phyloP scores from a whole-genome alignment of 371 early-diverging fungal genomes.

The Umbelopsis sp. region DNA sequence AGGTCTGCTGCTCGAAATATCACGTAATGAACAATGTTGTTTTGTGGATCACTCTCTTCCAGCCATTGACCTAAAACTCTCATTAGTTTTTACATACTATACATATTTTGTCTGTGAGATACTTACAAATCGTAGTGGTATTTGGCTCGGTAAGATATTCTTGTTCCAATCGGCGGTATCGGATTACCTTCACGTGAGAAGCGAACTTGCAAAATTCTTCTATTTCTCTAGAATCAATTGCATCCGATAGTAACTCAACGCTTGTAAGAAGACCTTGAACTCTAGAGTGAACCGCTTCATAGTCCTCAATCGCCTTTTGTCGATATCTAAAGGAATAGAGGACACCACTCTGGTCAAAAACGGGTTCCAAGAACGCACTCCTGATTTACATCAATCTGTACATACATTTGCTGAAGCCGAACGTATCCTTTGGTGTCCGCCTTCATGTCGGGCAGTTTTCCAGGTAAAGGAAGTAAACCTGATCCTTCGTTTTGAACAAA shows the following conservation, averaged over 20 bases:
- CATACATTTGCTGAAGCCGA: constrained; percentile 79
- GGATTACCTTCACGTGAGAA: constrained; percentile 63
- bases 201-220: constrained; percentile 88
- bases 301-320: constrained; percentile 78
- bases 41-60: constrained; percentile 50
- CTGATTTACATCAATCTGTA: constrained; percentile 1
- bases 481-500: constrained; percentile 79
- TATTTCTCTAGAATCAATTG: constrained; percentile 71
- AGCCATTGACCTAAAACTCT: constrained; percentile 53
- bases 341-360: neutral
- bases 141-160: constrained; percentile 50
- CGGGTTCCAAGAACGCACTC: neutral
- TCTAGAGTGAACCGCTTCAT: constrained; percentile 53
- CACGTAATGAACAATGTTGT: constrained; percentile 67
- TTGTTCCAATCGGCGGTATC: constrained; percentile 63
- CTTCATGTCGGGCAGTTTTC: constrained; percentile 96
- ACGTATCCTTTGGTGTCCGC: constrained; percentile 89
- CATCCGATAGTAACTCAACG: constrained; percentile 49
- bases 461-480: constrained; percentile 82
- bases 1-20: constrained; percentile 74
- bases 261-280: constrained; percentile 54
- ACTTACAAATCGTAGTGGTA: constrained; percentile 52
- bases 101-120: neutral
- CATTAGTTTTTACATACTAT: neutral
- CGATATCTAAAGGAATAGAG: constrained; percentile 61